phyloP scores from a whole-genome alignment of 495 filamentous ascomycete genomes.

The Daldinia grandis region DNA sequence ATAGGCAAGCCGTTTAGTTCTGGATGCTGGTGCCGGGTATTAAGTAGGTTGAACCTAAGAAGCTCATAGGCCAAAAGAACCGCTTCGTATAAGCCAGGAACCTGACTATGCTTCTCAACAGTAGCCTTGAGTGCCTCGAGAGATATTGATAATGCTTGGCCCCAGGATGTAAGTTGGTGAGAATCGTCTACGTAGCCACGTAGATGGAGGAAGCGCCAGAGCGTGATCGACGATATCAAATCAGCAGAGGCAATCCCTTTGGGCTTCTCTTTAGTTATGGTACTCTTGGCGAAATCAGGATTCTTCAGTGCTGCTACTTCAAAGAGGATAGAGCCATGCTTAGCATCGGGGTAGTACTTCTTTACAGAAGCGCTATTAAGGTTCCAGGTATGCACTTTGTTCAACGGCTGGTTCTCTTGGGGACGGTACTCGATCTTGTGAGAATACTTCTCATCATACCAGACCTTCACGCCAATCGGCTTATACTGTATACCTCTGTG shows the following conservation, averaged over 20 bases:
- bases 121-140: conserved; percentile 67
- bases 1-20: conserved; percentile 61
- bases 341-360: conserved; percentile 56
- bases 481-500: conserved; percentile 82
- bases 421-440: conserved; percentile 72
- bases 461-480: conserved; percentile 77
- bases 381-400: conserved; percentile 76
- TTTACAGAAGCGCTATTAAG: conserved; percentile 65
- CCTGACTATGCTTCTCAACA: conserved; percentile 66
- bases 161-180: conserved; percentile 86
- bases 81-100: conserved; percentile 54
- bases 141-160: conserved; percentile 74
- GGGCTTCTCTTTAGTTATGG: conserved; percentile 60
- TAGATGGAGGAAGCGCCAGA: conserved; percentile 90
- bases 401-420: conserved; percentile 64
- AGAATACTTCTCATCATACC: conserved; percentile 79
- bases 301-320: conserved; percentile 68
- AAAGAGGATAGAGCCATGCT: conserved; percentile 63
- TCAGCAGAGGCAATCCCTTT: conserved; percentile 64
- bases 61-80: conserved; percentile 80
- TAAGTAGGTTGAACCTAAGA: conserved; percentile 78
- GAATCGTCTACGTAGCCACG: conserved; percentile 82
- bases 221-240: conserved; percentile 77
- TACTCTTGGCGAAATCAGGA: conserved; percentile 70
- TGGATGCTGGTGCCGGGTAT: conserved; percentile 63